Conservation (phyloP, 805 yeast genomes). For the Myxozyma kluyveri region DNA sequence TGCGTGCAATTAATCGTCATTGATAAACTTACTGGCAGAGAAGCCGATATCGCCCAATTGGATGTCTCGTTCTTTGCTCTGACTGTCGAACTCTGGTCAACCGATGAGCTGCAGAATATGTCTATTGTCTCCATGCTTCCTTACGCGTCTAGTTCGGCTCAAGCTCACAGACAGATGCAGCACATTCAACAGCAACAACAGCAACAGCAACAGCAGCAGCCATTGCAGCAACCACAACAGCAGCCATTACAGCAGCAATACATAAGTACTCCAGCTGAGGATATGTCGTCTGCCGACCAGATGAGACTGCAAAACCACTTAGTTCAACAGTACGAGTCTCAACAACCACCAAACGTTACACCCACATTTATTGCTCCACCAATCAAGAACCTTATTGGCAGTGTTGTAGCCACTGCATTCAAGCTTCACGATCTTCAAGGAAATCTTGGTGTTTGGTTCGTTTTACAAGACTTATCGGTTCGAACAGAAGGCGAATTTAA, state of each 20-base stretch:
- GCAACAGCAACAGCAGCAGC: not conserved
- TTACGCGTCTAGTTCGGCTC: slow-evolving; percentile 6
- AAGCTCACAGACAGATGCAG: not conserved
- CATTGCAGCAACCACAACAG: not conserved
- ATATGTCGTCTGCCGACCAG: not conserved
- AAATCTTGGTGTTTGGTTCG: slow-evolving; percentile 45
- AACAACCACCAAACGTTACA: not conserved
- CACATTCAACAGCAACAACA: not conserved
- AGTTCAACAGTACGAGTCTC: not conserved
- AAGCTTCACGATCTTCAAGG: slow-evolving; percentile 41
- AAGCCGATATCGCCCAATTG: slow-evolving; percentile 33
- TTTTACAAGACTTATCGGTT: slow-evolving; percentile 44
- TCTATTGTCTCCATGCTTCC: slow-evolving; percentile 30
- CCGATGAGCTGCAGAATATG: slow-evolving; percentile 36
- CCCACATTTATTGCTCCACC: slow-evolving; percentile 33
- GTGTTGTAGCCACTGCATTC: slow-evolving; percentile 42
- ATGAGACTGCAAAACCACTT: not conserved
- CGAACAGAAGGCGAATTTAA: slow-evolving; percentile 46
- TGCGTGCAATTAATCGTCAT: slow-evolving; percentile 33
- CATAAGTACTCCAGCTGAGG: not conserved
- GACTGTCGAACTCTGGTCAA: slow-evolving; percentile 44
- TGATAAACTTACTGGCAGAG: slow-evolving; percentile 33
- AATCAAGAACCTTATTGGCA: slow-evolving; percentile 44
- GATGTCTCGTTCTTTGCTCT: slow-evolving; percentile 41
- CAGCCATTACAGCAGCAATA: not conserved